A percentile compares a stretch with the other conserved stretches of the same genome.
Conservation (phyloP, 306 rosid species). For the Quercus engelmannii region DNA sequence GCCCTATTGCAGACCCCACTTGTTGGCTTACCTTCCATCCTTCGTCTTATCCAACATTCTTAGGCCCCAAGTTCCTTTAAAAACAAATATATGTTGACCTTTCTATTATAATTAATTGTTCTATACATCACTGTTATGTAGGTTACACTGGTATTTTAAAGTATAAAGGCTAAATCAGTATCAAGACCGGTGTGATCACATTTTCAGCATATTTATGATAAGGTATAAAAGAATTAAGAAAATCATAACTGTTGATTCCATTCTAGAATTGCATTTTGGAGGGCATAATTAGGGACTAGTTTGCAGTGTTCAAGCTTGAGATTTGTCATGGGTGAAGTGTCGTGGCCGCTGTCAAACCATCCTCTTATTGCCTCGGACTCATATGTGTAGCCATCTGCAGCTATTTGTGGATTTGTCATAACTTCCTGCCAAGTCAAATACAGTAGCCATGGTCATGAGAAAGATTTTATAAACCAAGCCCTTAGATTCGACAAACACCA, state of each 20-base stretch:
- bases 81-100: not conserved
- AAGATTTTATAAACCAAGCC: not conserved
- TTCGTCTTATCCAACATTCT: too few species aligned
- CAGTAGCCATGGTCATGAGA: not conserved
- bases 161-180: not conserved
- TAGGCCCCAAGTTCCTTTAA: too few species aligned
- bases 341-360: constrained; percentile 86
- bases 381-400: constrained; percentile 95
- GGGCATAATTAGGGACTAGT: constrained; percentile 83
- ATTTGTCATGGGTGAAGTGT: constrained; percentile 97
- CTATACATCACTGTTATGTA: not conserved
- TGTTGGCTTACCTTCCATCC: too few species aligned
- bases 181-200: not conserved
- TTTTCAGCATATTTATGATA: constrained; percentile 15
- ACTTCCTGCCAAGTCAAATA: constrained; percentile 70
- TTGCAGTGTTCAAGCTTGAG: constrained; percentile 79
- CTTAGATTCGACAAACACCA: not conserved
- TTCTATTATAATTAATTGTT: not conserved
- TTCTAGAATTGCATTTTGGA: constrained; percentile 85
- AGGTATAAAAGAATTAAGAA: not conserved
- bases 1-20: too few species aligned
- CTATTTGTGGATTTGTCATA: constrained; percentile 84
- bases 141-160: not conserved
- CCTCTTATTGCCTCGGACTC: constrained; percentile 88
- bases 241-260: constrained; percentile 67